phyloP scores from a whole-genome alignment of 257 asterid species.

The Solanum acaule region DNA sequence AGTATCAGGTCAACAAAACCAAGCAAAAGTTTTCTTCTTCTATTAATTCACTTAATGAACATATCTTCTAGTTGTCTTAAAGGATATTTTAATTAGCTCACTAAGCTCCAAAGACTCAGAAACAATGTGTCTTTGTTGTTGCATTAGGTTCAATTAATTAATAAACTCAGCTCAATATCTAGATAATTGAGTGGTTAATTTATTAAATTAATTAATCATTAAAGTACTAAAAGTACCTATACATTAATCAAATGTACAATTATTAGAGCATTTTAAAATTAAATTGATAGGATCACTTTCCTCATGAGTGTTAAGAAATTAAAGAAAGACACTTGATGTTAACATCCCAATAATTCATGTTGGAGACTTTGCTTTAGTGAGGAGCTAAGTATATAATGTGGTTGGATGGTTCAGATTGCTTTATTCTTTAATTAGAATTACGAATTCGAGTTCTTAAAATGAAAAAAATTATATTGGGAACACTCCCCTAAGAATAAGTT shows the following conservation, averaged over 20 bases:
- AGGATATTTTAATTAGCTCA: neutral
- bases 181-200: neutral
- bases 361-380: neutral
- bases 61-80: neutral
- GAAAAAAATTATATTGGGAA: rapidly evolving
- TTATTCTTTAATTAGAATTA: neutral
- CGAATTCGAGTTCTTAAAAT: rapidly evolving
- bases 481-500: rapidly evolving
- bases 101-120: neutral
- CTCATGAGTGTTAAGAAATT: neutral
- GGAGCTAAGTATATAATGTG: neutral
- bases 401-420: neutral
- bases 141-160: neutral
- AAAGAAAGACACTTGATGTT: neutral
- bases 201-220: neutral
- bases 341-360: neutral
- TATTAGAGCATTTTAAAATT: neutral
- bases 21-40: neutral
- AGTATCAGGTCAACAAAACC: neutral
- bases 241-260: neutral
- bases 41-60: neutral
- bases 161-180: neutral
- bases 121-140: neutral
- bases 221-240: neutral
- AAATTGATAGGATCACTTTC: neutral